Percentiles rank a stretch among this genome's conserved stretches.
Evolutionary conservation across 495 filamentous ascomycete species (phyloP).

Genomic region (Annulohypoxylon stygium): DNA sequence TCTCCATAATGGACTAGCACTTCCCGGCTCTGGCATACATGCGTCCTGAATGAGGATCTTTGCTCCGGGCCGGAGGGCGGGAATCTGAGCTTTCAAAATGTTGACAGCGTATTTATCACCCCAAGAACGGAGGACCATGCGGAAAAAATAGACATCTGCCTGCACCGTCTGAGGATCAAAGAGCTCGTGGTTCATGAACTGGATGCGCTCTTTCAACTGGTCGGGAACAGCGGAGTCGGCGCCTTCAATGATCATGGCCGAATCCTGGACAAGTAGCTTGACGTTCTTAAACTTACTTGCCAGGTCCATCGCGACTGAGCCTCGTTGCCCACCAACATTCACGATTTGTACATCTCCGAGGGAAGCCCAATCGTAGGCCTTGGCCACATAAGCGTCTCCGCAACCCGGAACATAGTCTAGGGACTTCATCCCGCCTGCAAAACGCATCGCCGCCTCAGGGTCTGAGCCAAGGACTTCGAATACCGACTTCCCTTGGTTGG

Average conservation of each 20-base stretch:
- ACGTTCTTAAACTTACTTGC: not conserved
- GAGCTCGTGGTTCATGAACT: not conserved
- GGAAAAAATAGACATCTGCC: not conserved
- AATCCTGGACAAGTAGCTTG: not conserved
- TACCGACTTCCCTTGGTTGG: not conserved
- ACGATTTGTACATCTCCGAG: not conserved
- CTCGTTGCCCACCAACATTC: not conserved
- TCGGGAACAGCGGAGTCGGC: not conserved
- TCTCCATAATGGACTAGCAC: not conserved
- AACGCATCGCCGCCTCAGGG: not conserved
- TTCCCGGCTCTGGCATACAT: not conserved
- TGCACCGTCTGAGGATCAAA: not conserved
- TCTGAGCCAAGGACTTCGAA: not conserved
- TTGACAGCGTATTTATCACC: not conserved
- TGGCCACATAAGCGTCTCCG: not conserved
- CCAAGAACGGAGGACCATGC: not conserved
- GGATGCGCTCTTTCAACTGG: not conserved
- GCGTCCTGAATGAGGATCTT: not conserved
- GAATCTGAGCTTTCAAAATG: not conserved
- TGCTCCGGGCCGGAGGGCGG: not conserved
- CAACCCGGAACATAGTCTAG: not conserved
- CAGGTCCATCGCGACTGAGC: not conserved
- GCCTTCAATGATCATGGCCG: not conserved
- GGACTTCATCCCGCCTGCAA: not conserved
- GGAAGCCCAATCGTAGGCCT: slow-evolving; percentile 4